Percentiles rank a stretch among this genome's conserved stretches.
phyloP scores from a whole-genome alignment of 345 rosid genomes.

The Eutrema heterophyllum region DNA sequence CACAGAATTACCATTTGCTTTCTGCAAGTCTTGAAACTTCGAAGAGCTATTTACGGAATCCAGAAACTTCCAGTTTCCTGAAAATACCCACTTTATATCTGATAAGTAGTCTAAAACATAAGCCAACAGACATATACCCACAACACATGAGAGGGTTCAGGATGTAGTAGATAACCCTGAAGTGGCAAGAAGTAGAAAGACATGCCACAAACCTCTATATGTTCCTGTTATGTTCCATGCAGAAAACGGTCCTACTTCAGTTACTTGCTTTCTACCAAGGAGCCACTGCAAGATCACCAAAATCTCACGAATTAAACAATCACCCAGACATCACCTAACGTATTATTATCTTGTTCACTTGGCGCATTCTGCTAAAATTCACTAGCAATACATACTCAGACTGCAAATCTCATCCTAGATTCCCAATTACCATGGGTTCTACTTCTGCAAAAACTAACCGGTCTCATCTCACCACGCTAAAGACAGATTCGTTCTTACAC shows the following conservation, averaged over 20 bases:
- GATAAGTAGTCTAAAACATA: not conserved
- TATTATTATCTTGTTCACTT: not conserved
- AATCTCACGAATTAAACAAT: not conserved
- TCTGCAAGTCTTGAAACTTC: conserved; percentile 70
- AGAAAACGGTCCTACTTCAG: conserved; percentile 60
- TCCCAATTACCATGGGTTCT: not conserved
- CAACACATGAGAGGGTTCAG: not conserved
- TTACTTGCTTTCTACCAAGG: conserved; percentile 61
- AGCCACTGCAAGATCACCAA: conserved; percentile 59
- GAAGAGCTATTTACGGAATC: conserved; percentile 72
- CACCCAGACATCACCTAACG: no score
- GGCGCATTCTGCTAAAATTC: not conserved
- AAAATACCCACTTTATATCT: conserved; percentile 20
- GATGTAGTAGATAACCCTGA: not conserved
- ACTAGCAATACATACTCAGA: not conserved
- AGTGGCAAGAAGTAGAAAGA: not conserved
- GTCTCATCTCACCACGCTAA: not conserved
- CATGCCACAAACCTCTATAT: conserved; percentile 71
- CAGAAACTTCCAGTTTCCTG: conserved; percentile 87
- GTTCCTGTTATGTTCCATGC: conserved; percentile 98
- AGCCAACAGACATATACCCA: not conserved
- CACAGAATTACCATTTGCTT: conserved; percentile 70
- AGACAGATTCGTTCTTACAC: not conserved
- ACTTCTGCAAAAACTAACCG: not conserved
- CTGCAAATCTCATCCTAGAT: not conserved